A percentile compares a stretch with the other conserved stretches of the same genome.
phyloP scores from a whole-genome alignment of 2,329 filamentous ascomycete species.

The Colletotrichum lentis region DNA sequence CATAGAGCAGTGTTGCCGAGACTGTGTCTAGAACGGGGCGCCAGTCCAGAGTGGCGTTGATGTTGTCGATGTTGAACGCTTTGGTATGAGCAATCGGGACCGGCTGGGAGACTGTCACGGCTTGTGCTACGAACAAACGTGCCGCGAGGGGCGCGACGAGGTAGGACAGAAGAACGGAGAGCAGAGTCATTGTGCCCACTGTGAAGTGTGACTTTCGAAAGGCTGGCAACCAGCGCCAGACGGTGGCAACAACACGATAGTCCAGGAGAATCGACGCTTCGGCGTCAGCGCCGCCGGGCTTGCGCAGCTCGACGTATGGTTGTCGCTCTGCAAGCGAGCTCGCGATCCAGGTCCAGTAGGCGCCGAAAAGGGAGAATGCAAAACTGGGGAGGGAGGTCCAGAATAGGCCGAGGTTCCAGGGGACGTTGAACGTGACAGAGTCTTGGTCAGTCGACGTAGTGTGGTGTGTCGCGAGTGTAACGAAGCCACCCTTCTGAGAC shows the following conservation, averaged over 20 bases:
- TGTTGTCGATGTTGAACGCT: neutral
- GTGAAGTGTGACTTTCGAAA: constrained; percentile 2
- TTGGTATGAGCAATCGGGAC: neutral
- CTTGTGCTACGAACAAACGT: constrained; percentile 11
- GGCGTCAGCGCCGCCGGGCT: constrained; percentile 3
- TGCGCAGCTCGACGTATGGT: constrained; percentile 19
- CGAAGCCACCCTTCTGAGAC: constrained; percentile 14
- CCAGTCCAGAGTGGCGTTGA: constrained; percentile 19
- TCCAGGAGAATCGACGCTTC: constrained; percentile 1
- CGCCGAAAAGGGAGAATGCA: constrained; percentile 13
- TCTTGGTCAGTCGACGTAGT: neutral
- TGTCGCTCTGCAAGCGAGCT: constrained; percentile 6
- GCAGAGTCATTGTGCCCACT: constrained; percentile 7
- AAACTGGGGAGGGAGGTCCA: constrained; percentile 17
- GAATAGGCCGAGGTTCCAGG: neutral
- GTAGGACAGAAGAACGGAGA: constrained; percentile 3
- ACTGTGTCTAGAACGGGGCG: constrained; percentile 11
- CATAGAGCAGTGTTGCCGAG: constrained; percentile 4
- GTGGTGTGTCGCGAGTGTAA: neutral
- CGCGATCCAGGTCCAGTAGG: constrained; percentile 19
- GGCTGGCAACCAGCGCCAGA: constrained; percentile 18
- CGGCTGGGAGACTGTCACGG: neutral
- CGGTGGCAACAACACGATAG: constrained; percentile 10
- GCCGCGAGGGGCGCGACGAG: constrained; percentile 12
- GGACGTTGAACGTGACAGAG: neutral